Evolutionary conservation across 495 filamentous ascomycete species (phyloP), one percentile per base, ranked within the genome.

Genomic region (Hypoxylon subgilvum): DNA sequence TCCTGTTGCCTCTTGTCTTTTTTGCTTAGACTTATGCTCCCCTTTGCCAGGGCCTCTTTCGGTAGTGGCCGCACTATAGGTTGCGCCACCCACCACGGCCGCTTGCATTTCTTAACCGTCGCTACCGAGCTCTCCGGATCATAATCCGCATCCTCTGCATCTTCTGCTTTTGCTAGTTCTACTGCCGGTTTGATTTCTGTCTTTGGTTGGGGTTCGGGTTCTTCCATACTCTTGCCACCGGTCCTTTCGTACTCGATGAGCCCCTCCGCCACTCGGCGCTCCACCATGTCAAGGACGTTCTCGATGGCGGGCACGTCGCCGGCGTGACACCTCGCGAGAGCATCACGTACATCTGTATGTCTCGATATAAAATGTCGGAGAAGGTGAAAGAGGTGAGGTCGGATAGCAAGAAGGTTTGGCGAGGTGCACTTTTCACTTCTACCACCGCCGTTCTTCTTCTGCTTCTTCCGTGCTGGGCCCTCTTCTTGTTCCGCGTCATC

Each of bases 1-100:
- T 70, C 70, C 22, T 62, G 59, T 52, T 66, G 70, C 52, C 63
- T 74, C 69, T 60, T 71, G 30, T 78, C 76, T 69, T 81, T 83
- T 69, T 78, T 80, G 39, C 85, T 88, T 31, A 84, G 69, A 45
- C 76, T 82, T 66, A 97, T 77, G 31, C 86, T 85, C 2, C 94
- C 94, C 63, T 87, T 90, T 62, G 85, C 84, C 50, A 93, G 55
- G 13, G 94, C 94, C 74, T 97, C 93, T 64, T 90, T 89, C 0
- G 94, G 94, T 65, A 96, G 65, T 30, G 92, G 92, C 23, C 94
- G 78, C 1, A 96, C 79, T 61, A 97, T 89, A 2, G 94, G 91
- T 74, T 99, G 94, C 36, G 89, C 93, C 3, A 96, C 77, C 89
- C 92, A 99, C 82, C 85, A 97, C 2, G 94, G 94, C 45, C 89